These are phyloP conservation scores for Anaeromyces robustus DNA, from an alignment of 192 early-diverging fungal species.

Conservation along the genomic window DNA sequence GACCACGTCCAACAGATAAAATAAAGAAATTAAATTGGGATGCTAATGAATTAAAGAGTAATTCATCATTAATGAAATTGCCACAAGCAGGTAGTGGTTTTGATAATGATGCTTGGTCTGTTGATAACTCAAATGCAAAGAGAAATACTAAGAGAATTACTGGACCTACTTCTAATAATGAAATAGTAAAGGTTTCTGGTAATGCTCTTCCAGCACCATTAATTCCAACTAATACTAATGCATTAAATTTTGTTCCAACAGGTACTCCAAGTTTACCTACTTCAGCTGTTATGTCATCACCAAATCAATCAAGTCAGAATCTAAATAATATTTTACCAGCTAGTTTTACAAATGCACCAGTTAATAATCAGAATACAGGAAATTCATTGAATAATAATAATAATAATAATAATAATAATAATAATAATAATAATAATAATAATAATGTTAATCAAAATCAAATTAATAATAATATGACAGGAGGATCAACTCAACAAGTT, in stretches of 20 bases:
- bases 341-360: background rate
- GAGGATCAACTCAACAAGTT: background rate
- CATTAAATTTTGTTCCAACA: background rate
- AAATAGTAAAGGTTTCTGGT: background rate
- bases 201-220: background rate
- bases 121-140: too few relatives aligned
- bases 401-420: too few relatives aligned
- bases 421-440: too few relatives aligned
- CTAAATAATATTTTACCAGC: background rate
- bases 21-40: background rate
- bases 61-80: background rate
- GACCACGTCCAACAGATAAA: background rate
- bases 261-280: background rate
- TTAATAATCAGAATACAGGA: background rate
- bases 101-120: background rate
- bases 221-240: background rate
- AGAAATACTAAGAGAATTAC: background rate
- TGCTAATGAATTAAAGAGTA: background rate
- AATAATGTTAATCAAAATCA: too few relatives aligned
- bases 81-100: background rate
- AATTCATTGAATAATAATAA: background rate
- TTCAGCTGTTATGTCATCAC: background rate
- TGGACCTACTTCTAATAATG: background rate
- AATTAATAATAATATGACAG: too few relatives aligned
- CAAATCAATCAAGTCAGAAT: background rate